Conservation (phyloP, 306 rosid genomes). For the Sicyos edulis region DNA sequence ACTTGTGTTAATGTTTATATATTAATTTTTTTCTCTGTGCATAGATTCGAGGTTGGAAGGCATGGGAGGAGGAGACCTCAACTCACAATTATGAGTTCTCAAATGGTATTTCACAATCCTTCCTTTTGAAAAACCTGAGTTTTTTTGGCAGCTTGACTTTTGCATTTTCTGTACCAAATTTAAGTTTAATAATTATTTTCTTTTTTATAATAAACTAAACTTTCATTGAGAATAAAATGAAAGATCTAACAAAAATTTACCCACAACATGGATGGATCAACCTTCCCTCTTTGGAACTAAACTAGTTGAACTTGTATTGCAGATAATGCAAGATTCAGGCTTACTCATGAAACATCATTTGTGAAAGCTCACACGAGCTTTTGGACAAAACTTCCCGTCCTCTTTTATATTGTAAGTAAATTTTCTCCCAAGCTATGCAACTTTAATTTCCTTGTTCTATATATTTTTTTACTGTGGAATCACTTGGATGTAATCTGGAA, state of each 20-base stretch:
- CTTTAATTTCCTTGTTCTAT: neutral
- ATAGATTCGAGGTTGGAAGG: constrained; percentile 94
- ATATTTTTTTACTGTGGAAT: neutral
- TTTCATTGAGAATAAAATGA: too few species aligned
- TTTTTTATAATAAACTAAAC: too few species aligned
- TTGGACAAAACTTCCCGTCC: constrained; percentile 64
- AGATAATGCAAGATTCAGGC: constrained; percentile 79
- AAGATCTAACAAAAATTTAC: neutral
- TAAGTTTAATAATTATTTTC: neutral
- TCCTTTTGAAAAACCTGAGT: too few species aligned
- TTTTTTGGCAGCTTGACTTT: neutral
- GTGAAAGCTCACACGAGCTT: constrained; percentile 71
- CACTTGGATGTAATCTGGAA: neutral
- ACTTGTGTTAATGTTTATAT: neutral
- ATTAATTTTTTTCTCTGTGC: neutral
- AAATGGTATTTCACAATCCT: constrained; percentile 40
- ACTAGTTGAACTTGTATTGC: constrained; percentile 16
- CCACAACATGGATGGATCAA: neutral
- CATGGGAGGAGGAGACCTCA: constrained; percentile 84
- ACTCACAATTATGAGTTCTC: constrained; percentile 67
- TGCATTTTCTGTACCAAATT: neutral
- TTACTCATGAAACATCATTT: constrained; percentile 84
- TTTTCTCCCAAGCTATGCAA: constrained; percentile 14
- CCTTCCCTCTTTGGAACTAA: neutral
- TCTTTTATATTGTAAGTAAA: constrained; percentile 65